Evolutionary conservation across 2,329 filamentous ascomycete species (phyloP), one percentile per base, ranked within the genome.

Genomic region (Tricladium varicosporioides): DNA sequence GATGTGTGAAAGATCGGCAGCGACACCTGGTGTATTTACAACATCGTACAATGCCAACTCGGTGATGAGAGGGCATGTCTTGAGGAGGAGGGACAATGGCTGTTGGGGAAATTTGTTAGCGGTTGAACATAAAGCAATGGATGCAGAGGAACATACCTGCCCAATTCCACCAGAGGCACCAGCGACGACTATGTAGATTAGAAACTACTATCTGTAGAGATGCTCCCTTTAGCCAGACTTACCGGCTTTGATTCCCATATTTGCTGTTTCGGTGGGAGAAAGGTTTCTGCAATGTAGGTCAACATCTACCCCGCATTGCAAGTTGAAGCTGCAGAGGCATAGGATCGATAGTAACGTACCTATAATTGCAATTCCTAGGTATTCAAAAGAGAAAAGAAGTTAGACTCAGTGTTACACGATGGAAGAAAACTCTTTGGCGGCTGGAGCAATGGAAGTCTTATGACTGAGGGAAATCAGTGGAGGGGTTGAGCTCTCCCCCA

Each of bases 41-140:
- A 99, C 92, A 96, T 99, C 94, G 82, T 97, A 99, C 69, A 99
- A 89, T 60, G 92, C 83, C 70, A 99, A 90, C 80, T 97, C 91
- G 71, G 93, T 88, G 70, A 99, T 82, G 71, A 91, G 85, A 64
- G 92, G 89, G 72, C 82, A 90, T 66, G 89, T 85, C 85, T 99
- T 99, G 74, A 97, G 84, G 69, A 99, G 89, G 67, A 99, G 90
- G 65, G 94, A 99, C 71, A 99, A 84, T 67, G 94, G 94, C 92
- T 97, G 72, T 57, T 59, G 48, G 58, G 43, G 58, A 31, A 53
- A 54, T 54, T 45, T 48, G 58, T 64, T 51, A 63, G 60, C 53
- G 54, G 22, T 51, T 42, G 31, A 36, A 46, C 42, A 31, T 15
- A 31, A 63, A 43, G 48, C 5, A 32, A 5, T 32, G 27, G 14